A percentile compares a stretch with the other conserved stretches of the same genome.
Evolutionary conservation across 768 basidiomycete species (phyloP).

Genomic region (Galerina sulciceps): DNA sequence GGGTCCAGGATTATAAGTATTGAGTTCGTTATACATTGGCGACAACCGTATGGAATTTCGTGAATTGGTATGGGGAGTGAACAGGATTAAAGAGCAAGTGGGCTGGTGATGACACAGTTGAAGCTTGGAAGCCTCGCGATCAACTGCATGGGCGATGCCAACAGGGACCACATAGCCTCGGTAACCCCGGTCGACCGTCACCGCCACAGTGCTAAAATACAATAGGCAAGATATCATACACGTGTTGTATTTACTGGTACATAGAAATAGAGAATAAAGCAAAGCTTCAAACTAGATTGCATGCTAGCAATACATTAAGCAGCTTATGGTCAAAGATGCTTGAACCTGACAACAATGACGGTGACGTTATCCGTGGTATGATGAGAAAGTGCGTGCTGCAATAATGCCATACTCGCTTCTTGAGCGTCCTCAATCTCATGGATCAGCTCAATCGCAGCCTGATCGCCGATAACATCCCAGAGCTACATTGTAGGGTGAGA

Average conservation of each 20-base stretch:
- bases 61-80: not conserved
- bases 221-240: not conserved
- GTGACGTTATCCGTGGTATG: constrained; percentile 97
- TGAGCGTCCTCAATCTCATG: constrained; percentile 77
- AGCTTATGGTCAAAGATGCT: constrained; percentile 32
- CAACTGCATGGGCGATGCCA: not conserved
- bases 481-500: constrained; percentile 56
- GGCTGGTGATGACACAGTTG: not conserved
- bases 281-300: not conserved
- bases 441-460: constrained; percentile 87
- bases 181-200: not conserved
- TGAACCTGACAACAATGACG: constrained; percentile 87
- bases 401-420: constrained; percentile 70
- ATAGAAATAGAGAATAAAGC: too few relatives aligned
- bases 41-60: constrained; percentile 9
- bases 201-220: not conserved
- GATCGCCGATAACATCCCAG: constrained; percentile 95
- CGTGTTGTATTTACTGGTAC: not conserved
- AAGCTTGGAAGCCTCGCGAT: not conserved
- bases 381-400: constrained; percentile 84
- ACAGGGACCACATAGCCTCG: not conserved
- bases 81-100: not conserved
- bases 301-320: constrained; percentile 1
- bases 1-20: constrained; percentile 40
- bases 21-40: constrained; percentile 28